A percentile compares a stretch with the other conserved stretches of the same genome.
Evolutionary conservation across 345 rosid species (phyloP).

Genomic region (Chamaenerion angustifolium): DNA sequence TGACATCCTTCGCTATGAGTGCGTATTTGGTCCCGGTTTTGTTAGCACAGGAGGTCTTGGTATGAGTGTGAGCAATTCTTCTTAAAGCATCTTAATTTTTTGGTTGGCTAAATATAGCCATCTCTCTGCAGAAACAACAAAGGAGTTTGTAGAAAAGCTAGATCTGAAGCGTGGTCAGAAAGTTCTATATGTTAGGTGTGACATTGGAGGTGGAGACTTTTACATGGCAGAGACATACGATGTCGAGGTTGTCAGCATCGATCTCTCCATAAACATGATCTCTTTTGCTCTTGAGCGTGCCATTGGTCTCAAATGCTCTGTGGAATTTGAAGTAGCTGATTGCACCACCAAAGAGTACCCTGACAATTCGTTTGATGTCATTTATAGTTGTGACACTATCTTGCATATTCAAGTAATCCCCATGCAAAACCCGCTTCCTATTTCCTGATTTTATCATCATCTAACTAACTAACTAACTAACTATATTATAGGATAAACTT

Average conservation of each 20-base stretch:
- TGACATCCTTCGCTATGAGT: slow-evolving; percentile 82
- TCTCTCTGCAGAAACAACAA: slow-evolving; percentile 59
- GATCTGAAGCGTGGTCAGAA: slow-evolving; percentile 84
- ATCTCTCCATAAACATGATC: slow-evolving; percentile 87
- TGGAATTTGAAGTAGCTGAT: slow-evolving; percentile 95
- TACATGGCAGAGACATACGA: slow-evolving; percentile 87
- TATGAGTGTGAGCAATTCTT: slow-evolving; percentile 1
- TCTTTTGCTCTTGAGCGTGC: slow-evolving; percentile 90
- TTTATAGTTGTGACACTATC: no score
- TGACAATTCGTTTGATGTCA: no score
- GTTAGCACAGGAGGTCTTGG: slow-evolving; percentile 81
- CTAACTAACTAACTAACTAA: no score
- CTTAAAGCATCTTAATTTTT: no score
- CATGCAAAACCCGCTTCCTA: no score
- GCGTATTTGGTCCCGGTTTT: slow-evolving; percentile 78
- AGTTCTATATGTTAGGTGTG: slow-evolving; percentile 93
- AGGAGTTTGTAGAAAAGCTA: slow-evolving; percentile 75
- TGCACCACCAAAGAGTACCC: no score
- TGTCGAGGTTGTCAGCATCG: slow-evolving; percentile 81
- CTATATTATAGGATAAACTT: no score
- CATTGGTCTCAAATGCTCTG: slow-evolving; percentile 70
- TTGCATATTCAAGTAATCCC: no score
- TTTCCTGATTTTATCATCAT: no score
- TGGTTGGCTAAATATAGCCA: background rate
- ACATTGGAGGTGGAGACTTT: no score